phyloP scores from a whole-genome alignment of 2,329 filamentous ascomycete genomes.

The Domatiomyces catenatus region DNA sequence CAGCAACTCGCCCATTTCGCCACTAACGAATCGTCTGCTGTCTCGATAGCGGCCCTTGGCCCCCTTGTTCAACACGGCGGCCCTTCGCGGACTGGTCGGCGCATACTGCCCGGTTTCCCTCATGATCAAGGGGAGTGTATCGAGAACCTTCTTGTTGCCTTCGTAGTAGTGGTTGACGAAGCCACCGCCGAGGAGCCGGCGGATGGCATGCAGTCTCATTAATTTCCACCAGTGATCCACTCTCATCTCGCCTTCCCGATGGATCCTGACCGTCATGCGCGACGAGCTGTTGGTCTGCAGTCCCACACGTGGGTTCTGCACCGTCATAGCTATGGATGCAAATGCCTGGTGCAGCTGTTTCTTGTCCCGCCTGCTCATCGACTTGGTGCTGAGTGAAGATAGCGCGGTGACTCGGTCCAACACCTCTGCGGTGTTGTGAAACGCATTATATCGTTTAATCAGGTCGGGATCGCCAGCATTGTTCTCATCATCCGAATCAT shows the following conservation, averaged over 20 bases:
- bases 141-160: slow-evolving; percentile 44
- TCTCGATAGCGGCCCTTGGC: slow-evolving; percentile 12
- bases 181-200: slow-evolving; percentile 45
- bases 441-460: slow-evolving; percentile 52
- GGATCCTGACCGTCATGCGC: slow-evolving; percentile 45
- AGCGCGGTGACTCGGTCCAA: slow-evolving; percentile 44
- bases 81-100: slow-evolving; percentile 14
- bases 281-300: slow-evolving; percentile 52
- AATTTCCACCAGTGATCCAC: slow-evolving; percentile 65
- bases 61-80: slow-evolving; percentile 4
- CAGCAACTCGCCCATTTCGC: neutral
- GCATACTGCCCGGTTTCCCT: slow-evolving; percentile 10
- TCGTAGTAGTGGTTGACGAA: slow-evolving; percentile 48
- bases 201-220: slow-evolving; percentile 45
- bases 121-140: slow-evolving; percentile 38
- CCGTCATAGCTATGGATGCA: slow-evolving; percentile 47
- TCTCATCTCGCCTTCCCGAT: slow-evolving; percentile 42
- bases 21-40: slow-evolving; percentile 10
- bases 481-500: slow-evolving; percentile 22
- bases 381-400: slow-evolving; percentile 44
- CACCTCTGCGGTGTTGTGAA: slow-evolving; percentile 47
- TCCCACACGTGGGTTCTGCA: slow-evolving; percentile 51
- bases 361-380: slow-evolving; percentile 50
- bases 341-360: slow-evolving; percentile 53
- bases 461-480: slow-evolving; percentile 25